phyloP scores from a whole-genome alignment of 768 basidiomycete species.

The Leccinellum luteum region DNA sequence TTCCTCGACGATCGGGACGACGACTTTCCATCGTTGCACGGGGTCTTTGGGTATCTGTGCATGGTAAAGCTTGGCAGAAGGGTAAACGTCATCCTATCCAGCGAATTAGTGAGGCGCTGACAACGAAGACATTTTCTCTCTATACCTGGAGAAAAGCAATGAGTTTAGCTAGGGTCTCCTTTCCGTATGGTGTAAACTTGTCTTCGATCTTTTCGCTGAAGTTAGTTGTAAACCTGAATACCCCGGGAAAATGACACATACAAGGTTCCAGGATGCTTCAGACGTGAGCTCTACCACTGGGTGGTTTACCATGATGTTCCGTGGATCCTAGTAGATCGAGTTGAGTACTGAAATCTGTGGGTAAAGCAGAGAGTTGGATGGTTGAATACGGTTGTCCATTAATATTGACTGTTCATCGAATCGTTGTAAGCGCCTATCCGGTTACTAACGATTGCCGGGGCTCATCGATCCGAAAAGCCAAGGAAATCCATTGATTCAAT shows the following conservation, averaged over 20 bases:
- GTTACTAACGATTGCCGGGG: constrained; percentile 7
- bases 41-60: constrained; percentile 79
- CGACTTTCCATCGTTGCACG: constrained; percentile 75
- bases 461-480: neutral
- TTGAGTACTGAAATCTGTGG: neutral
- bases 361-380: neutral
- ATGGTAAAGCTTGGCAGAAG: constrained; percentile 73
- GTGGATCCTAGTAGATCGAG: neutral
- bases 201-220: constrained; percentile 70
- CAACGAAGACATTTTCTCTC: constrained; percentile 9
- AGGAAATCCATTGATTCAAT: constrained; percentile 6
- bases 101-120: neutral
- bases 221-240: constrained; percentile 4
- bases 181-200: constrained; percentile 89
- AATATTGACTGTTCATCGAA: neutral
- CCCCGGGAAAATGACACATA: constrained; percentile 32
- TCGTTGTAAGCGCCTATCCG: constrained; percentile 4
- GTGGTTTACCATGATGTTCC: constrained; percentile 52
- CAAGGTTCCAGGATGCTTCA: constrained; percentile 85
- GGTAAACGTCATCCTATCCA: constrained; percentile 80
- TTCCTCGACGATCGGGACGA: constrained; percentile 77
- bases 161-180: constrained; percentile 81
- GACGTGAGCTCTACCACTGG: constrained; percentile 78
- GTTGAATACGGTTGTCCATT: too few relatives aligned
- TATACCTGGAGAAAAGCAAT: constrained; percentile 79